These are phyloP conservation scores for Schizochytrium sp. DNA, from an alignment of 108 stramenopile genomes.

Conservation along the genomic window DNA sequence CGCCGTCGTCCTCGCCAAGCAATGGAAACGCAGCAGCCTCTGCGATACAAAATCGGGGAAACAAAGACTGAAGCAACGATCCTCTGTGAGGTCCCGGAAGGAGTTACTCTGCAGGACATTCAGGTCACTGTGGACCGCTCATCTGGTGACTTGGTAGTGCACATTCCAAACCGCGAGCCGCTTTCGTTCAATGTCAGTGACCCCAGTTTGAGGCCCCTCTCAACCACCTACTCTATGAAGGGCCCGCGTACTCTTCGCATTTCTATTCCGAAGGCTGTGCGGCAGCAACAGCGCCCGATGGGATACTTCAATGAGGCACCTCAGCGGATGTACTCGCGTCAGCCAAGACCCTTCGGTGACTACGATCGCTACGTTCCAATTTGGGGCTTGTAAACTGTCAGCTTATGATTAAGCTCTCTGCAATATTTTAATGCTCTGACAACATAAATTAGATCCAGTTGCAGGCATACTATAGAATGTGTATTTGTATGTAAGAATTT, in stretches of 20 bases:
- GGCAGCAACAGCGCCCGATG: not conserved
- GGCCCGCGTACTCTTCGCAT: not conserved
- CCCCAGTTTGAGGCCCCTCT: not conserved
- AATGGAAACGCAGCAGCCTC: not conserved
- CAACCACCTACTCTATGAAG: not conserved
- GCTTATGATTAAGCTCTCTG: not conserved
- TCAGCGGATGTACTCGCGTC: not conserved
- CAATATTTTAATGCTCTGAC: not conserved
- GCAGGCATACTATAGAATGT: too few species aligned
- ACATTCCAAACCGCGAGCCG: not conserved
- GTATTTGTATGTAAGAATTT: too few species aligned
- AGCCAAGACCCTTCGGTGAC: too few species aligned
- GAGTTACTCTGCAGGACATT: not conserved
- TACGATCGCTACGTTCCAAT: not conserved
- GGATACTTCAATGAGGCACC: not conserved
- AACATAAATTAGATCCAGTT: too few species aligned
- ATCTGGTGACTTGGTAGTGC: slow-evolving; percentile 29
- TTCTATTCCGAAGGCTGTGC: not conserved
- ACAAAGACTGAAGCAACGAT: slow-evolving; percentile 10
- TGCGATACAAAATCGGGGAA: slow-evolving; percentile 38
- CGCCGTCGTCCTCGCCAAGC: too few species aligned
- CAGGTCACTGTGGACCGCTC: not conserved
- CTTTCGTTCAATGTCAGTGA: slow-evolving; percentile 1
- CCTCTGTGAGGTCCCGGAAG: slow-evolving; percentile 16
- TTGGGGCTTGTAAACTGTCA: slow-evolving; percentile 18